Evolutionary conservation across 202 grass and related monocot genomes (phyloP).

Genomic region (Saccharum hybrid): DNA sequence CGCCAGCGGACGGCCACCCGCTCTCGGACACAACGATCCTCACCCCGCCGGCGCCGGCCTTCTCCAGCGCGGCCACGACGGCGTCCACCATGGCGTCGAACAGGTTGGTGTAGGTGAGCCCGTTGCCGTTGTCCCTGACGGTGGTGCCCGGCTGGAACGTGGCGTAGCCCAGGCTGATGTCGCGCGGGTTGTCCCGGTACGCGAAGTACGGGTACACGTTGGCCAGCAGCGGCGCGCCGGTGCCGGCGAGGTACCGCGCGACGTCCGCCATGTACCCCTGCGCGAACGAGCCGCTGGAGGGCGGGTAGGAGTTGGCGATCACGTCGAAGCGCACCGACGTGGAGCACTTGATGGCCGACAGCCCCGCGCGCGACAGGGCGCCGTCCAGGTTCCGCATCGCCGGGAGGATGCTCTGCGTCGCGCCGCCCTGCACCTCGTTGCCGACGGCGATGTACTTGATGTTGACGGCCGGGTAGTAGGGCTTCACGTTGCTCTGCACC

Average conservation of each 20-base stretch:
- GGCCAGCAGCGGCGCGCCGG: conserved; percentile 52
- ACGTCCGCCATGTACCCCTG: conserved; percentile 45
- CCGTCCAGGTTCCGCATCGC: conserved; percentile 60
- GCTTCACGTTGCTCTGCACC: conserved; percentile 52
- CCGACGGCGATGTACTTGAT: conserved; percentile 74
- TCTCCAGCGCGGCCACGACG: conserved; percentile 53
- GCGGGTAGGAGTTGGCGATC: conserved; percentile 45
- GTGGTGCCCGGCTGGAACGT: conserved; percentile 58
- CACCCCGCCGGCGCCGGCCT: conserved; percentile 13
- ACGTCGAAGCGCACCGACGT: conserved; percentile 44
- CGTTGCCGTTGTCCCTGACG: conserved; percentile 42
- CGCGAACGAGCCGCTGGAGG: conserved; percentile 50
- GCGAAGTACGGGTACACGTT: conserved; percentile 76
- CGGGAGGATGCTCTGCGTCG: conserved; percentile 48
- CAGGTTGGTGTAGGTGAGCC: conserved; percentile 54
- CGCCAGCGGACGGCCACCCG: conserved; percentile 67
- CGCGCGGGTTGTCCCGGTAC: conserved; percentile 36
- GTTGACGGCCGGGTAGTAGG: conserved; percentile 44
- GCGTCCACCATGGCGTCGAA: conserved; percentile 67
- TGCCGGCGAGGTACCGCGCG: conserved; percentile 30
- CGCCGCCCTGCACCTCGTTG: conserved; percentile 53
- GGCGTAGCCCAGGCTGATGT: conserved; percentile 55
- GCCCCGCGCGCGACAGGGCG: conserved; percentile 23
- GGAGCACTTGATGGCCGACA: conserved; percentile 54
- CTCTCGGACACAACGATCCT: conserved; percentile 56